These are phyloP conservation scores for Diospyros lotus DNA, from an alignment of 148 eudicot species.

Conservation along the genomic window DNA sequence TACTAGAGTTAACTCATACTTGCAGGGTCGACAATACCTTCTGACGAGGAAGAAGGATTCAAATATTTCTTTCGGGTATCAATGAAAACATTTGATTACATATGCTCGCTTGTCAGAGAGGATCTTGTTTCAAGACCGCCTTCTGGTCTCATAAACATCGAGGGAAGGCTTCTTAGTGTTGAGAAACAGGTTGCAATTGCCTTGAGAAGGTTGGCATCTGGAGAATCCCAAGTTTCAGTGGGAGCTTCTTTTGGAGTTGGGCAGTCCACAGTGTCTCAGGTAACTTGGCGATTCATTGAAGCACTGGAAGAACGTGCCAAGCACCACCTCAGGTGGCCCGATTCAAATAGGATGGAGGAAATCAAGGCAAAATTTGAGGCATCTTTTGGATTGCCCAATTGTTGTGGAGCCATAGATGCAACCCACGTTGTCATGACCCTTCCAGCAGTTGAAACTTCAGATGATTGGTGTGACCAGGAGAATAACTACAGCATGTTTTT, in stretches of 20 bases:
- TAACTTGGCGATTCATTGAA: slow-evolving; percentile 92
- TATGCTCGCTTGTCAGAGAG: slow-evolving; percentile 85
- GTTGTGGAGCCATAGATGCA: slow-evolving; percentile 89
- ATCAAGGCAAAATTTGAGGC: slow-evolving; percentile 62
- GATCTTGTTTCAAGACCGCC: slow-evolving; percentile 95
- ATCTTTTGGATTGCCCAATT: slow-evolving; percentile 70
- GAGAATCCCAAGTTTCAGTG: slow-evolving; percentile 93
- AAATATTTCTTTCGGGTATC: slow-evolving; percentile 87
- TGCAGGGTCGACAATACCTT: slow-evolving; percentile 57
- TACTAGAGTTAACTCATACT: background rate
- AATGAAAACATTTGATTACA: slow-evolving; percentile 79
- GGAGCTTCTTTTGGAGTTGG: slow-evolving; percentile 97
- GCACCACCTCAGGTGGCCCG: slow-evolving; percentile 93
- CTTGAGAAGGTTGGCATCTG: slow-evolving; percentile 83
- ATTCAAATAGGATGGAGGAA: slow-evolving; percentile 36
- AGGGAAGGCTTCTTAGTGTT: slow-evolving; percentile 94
- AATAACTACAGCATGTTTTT: slow-evolving; percentile 85
- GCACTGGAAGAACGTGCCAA: slow-evolving; percentile 78
- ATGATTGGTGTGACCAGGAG: slow-evolving; percentile 87
- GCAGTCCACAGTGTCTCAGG: slow-evolving; percentile 96
- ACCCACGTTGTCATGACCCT: slow-evolving; percentile 89
- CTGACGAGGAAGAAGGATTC: slow-evolving; percentile 80
- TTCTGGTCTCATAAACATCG: slow-evolving; percentile 94
- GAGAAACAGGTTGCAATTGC: slow-evolving; percentile 99
- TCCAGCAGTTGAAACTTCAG: slow-evolving; percentile 87